Conservation (phyloP, 805 yeast species). For the Candida nonsorbophila region DNA sequence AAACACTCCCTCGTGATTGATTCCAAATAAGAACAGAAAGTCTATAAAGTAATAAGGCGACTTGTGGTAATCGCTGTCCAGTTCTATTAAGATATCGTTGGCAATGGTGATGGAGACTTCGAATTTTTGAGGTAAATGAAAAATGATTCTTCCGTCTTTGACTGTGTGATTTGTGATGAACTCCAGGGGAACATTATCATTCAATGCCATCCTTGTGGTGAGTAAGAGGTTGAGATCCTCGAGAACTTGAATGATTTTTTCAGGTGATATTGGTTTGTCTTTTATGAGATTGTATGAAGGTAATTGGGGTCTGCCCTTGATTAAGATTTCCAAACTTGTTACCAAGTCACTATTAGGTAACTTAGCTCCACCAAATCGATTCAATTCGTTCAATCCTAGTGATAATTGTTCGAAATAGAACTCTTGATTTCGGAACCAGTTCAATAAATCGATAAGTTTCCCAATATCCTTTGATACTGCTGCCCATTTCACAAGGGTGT, state of each 20-base stretch:
- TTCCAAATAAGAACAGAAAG: slow-evolving; percentile 58
- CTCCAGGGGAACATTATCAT: slow-evolving; percentile 56
- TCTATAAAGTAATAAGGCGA: slow-evolving; percentile 77
- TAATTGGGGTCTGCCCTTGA: slow-evolving; percentile 69
- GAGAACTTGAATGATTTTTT: slow-evolving; percentile 55
- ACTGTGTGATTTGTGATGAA: slow-evolving; percentile 57
- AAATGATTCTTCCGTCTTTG: slow-evolving; percentile 70
- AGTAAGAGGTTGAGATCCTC: slow-evolving; percentile 66
- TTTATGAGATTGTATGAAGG: slow-evolving; percentile 58
- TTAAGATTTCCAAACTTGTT: slow-evolving; percentile 82
- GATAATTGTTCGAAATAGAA: slow-evolving; percentile 56
- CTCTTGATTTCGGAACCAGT: slow-evolving; percentile 82
- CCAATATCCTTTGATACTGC: slow-evolving; percentile 66
- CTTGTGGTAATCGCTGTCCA: slow-evolving; percentile 36
- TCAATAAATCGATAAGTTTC: slow-evolving; percentile 75
- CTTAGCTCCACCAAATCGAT: slow-evolving; percentile 80
- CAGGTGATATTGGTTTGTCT: slow-evolving; percentile 44
- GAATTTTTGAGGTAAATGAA: slow-evolving; percentile 59
- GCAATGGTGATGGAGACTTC: slow-evolving; percentile 65
- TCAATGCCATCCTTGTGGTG: slow-evolving; percentile 68
- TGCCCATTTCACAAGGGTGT: slow-evolving; percentile 88
- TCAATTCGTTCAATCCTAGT: slow-evolving; percentile 62
- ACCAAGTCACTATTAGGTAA: slow-evolving; percentile 86
- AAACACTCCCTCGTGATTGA: slow-evolving; percentile 29
- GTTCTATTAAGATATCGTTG: slow-evolving; percentile 44